Evolutionary conservation across 768 basidiomycete genomes (phyloP).

Genomic region (Lyophyllum shimeji): DNA sequence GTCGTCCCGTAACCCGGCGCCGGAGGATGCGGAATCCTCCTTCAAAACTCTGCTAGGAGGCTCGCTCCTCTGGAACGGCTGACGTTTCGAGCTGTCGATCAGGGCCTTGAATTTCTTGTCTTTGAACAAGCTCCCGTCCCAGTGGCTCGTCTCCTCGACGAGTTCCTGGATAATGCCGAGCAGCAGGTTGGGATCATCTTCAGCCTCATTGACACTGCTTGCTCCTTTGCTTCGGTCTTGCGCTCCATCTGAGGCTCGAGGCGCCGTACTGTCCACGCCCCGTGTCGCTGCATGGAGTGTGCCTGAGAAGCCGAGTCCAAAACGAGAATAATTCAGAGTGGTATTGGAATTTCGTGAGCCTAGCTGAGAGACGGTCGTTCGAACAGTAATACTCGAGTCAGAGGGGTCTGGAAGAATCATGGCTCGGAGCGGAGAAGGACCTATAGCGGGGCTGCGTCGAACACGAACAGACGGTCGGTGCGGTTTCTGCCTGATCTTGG

Average conservation of each 20-base stretch:
- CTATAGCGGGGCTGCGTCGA: conserved; percentile 37
- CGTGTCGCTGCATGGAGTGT: conserved; percentile 3
- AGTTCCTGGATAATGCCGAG: conserved; percentile 47
- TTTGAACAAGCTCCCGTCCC: conserved; percentile 50
- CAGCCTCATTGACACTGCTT: conserved; percentile 4
- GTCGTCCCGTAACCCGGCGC: background rate
- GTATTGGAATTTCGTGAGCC: conserved; percentile 5
- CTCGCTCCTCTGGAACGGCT: background rate
- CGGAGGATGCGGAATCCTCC: background rate
- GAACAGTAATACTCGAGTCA: conserved; percentile 14
- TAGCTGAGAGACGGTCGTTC: background rate
- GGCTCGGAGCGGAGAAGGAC: conserved; percentile 46
- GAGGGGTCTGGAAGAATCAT: conserved; percentile 40
- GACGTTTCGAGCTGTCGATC: conserved; percentile 31
- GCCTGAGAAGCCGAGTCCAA: conserved; percentile 19
- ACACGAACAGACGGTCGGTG: conserved; percentile 22
- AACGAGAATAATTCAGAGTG: conserved; percentile 8
- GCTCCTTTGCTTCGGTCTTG: background rate
- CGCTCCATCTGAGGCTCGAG: background rate
- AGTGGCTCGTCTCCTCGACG: conserved; percentile 47
- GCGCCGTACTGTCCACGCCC: background rate
- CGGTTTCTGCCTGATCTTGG: conserved; percentile 12
- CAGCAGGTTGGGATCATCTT: conserved; percentile 30
- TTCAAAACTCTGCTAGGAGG: background rate
- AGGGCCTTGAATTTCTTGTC: conserved; percentile 46